phyloP scores from a whole-genome alignment of 805 yeast genomes.

The Teunomyces gatunensis region DNA sequence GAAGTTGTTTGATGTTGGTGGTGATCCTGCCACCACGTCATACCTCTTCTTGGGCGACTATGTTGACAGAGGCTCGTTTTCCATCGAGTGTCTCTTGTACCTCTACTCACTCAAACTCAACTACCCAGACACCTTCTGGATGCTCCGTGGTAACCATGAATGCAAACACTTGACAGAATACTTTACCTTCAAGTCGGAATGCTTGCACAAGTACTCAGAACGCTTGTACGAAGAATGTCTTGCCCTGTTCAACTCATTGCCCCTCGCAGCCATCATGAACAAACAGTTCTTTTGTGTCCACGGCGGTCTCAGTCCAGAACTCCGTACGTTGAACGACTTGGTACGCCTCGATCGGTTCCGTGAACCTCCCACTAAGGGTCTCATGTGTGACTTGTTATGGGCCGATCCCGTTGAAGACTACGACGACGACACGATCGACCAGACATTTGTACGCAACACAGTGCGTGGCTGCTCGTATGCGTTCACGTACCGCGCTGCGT shows the following conservation, averaged over 20 bases:
- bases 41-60: conserved; percentile 90
- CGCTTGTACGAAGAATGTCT: conserved; percentile 70
- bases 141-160: conserved; percentile 94
- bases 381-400: conserved; percentile 95
- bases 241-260: conserved; percentile 78
- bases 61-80: conserved; percentile 91
- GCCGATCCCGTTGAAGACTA: conserved; percentile 93
- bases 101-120: conserved; percentile 76
- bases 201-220: conserved; percentile 74
- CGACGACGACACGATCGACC: conserved; percentile 52
- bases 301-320: conserved; percentile 91
- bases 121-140: conserved; percentile 69
- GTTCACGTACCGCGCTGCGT: conserved; percentile 78
- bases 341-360: conserved; percentile 71
- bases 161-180: conserved; percentile 90
- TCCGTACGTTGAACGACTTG: conserved; percentile 67
- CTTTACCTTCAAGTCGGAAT: conserved; percentile 89
- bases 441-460: conserved; percentile 59
- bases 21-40: conserved; percentile 73
- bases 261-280: conserved; percentile 91
- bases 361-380: conserved; percentile 90
- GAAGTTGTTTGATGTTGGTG: conserved; percentile 91
- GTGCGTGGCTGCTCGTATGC: conserved; percentile 93
- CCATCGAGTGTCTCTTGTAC: conserved; percentile 76
- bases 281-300: conserved; percentile 94